Base-by-base conservation (phyloP, 2,329 filamentous ascomycete genomes). In the Acrocalymma vagum region DNA sequence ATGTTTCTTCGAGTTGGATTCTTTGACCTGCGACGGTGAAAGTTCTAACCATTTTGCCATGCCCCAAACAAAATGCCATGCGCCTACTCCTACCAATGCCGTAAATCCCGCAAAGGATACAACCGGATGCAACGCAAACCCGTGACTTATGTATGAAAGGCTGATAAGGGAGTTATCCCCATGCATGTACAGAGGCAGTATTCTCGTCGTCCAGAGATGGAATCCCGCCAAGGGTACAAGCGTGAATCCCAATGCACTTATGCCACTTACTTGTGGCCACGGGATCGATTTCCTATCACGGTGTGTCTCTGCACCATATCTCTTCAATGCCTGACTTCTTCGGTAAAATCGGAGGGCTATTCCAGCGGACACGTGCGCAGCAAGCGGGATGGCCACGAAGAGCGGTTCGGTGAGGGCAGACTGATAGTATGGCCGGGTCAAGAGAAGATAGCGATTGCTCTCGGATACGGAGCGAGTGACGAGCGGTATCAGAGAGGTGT, bases 371-470 rank as follows among this genome's bases (percentile, higher is more conserved):
- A 96, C 77, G 67, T 97, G 93, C 3, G 85, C 81, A 42, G 85
- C 67, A 15, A 95, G 75, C 2, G 93, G 91, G 2, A 90, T 69
- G 28, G 80, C 84, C 45, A 97, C 82, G 47, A 97, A 78, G 14
- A 95, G 73, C 3, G 90, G 89, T 65, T 96, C 92, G 11, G 89
- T 75, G 2, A 86, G 80, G 1, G 58, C 41, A 15, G 90, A 92
- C 70, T 96, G 93, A 75, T 97, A 97, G 69, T 94, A 85, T 32
- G 95, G 92, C 47, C 93, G 84, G 18, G 91, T 92, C 69, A 96
- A 88, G 51, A 97, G 86, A 32, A 97, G 84, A 70, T 91, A 95
- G 33, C 84, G 85, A 65, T 96, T 92, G 45, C 88, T 88, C 36
- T 74, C 48, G 83, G 83, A 62, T 90, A 92, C 58, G 45, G 73